Base-by-base conservation (phyloP, 805 yeast genomes). In the Isabelozyma gotoi region DNA sequence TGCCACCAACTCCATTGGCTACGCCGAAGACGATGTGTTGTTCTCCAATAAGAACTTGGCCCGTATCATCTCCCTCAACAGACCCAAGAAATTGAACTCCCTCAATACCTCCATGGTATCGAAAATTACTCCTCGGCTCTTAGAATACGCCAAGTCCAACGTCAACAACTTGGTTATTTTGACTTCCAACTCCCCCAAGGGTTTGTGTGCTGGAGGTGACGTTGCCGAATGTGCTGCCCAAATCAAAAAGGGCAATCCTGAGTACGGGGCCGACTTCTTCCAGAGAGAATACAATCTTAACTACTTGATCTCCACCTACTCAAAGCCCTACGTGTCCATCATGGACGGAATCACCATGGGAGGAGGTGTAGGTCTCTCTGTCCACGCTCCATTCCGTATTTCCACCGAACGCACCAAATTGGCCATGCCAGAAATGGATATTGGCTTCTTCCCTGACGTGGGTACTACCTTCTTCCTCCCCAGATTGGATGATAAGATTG, bases 401-500 rank as follows among this genome's bases (percentile, higher is more conserved):
- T 96, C 95, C n/a, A 87, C 96, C 34, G 97, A 92, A 56, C 78
- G 80, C 55, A 91, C 98, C 8, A 77, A 84, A 61, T 78, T 90
- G 69, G 96, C 98, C 48, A 94, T 94, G 99, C 98, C 99, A 7
- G 98, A 94, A 67, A 86, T 95, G 76, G 90, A 88, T 57, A 94
- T 94, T 62, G 99, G 99, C 1, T 88, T 89, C 65, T 87, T 88
- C 68, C 96, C 96, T 16, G 99, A 94, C 64, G 98, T 94, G 10
- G 99, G 97, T 36, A 84, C 95, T 31, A 81, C 96, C 8, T 92
- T 88, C 67, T 91, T 90, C 67, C 71, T 94, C 53, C 90, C 96
- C 27, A 80, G 86, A 50, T 67, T 89, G 47, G 90, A 88, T 55
- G 88, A 88, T 41, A 81, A 88, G 53, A 68, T 91, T 47, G 97